phyloP scores from a whole-genome alignment of 345 rosid species.

The Aethionema arabicum region DNA sequence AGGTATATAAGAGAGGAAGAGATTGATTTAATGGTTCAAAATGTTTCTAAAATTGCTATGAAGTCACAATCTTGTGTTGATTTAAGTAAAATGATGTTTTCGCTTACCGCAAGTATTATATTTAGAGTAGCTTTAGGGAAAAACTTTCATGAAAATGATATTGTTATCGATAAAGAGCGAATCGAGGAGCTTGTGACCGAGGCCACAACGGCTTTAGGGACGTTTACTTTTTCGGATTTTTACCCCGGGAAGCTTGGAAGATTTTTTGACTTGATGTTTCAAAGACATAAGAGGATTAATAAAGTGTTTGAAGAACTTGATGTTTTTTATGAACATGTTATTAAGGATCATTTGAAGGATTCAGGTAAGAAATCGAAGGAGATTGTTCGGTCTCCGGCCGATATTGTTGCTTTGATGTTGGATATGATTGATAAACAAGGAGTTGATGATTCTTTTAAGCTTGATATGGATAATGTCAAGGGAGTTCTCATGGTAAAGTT shows the following conservation, averaged over 20 bases:
- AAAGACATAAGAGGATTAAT: constrained; percentile 22
- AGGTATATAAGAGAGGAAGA: constrained; percentile 32
- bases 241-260: constrained; percentile 39
- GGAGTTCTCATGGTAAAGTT: constrained; percentile 32
- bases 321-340: constrained; percentile 35
- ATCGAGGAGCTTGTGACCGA: constrained; percentile 34
- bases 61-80: constrained; percentile 19
- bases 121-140: constrained; percentile 43
- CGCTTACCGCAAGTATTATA: constrained; percentile 25
- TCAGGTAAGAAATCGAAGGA: background rate
- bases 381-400: background rate
- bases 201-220: constrained; percentile 22
- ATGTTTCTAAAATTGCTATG: background rate
- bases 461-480: constrained; percentile 23
- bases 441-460: constrained; percentile 7
- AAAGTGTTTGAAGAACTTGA: constrained; percentile 37
- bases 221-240: constrained; percentile 36
- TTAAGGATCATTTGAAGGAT: constrained; percentile 43
- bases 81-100: constrained; percentile 24
- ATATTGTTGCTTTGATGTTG: constrained; percentile 35
- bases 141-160: constrained; percentile 27
- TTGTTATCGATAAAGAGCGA: constrained; percentile 13
- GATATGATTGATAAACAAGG: constrained; percentile 17
- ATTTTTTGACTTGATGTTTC: constrained; percentile 37
- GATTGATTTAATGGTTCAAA: constrained; percentile 11